Percentiles rank a stretch among this genome's conserved stretches.
Evolutionary conservation across 495 filamentous ascomycete species (phyloP).

Genomic region (Tuber magnatum): DNA sequence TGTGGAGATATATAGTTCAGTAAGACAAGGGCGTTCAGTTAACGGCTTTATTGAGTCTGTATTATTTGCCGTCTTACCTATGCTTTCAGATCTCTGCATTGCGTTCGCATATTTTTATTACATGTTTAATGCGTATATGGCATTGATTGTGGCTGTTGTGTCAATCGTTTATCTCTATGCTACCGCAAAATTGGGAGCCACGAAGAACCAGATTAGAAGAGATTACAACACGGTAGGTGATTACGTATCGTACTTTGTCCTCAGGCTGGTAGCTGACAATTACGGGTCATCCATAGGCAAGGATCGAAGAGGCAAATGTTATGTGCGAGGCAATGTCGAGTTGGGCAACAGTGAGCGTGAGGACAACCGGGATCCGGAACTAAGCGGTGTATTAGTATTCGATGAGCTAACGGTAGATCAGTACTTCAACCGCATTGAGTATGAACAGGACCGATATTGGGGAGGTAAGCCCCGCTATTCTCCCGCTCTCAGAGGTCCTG

Average conservation of each 20-base stretch:
- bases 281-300: constrained; percentile 37
- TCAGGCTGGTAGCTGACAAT: constrained; percentile 30
- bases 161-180: constrained; percentile 58
- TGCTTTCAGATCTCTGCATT: constrained; percentile 62
- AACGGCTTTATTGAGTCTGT: constrained; percentile 59
- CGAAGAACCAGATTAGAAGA: constrained; percentile 45
- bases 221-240: constrained; percentile 40
- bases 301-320: constrained; percentile 54
- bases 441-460: constrained; percentile 58
- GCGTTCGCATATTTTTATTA: constrained; percentile 62
- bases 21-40: constrained; percentile 58
- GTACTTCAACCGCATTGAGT: constrained; percentile 63
- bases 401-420: constrained; percentile 1
- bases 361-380: constrained; percentile 10
- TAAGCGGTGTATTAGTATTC: neutral
- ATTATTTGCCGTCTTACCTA: constrained; percentile 60
- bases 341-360: constrained; percentile 58
- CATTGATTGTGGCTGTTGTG: constrained; percentile 59
- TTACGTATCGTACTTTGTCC: constrained; percentile 31
- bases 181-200: constrained; percentile 49
- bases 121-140: constrained; percentile 67
- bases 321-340: constrained; percentile 58
- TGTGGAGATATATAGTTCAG: constrained; percentile 61
- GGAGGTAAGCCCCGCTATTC: constrained; percentile 34
- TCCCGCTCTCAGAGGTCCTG: neutral